phyloP scores from a whole-genome alignment of 768 basidiomycete species.

The Hygrocybe coccinea region DNA sequence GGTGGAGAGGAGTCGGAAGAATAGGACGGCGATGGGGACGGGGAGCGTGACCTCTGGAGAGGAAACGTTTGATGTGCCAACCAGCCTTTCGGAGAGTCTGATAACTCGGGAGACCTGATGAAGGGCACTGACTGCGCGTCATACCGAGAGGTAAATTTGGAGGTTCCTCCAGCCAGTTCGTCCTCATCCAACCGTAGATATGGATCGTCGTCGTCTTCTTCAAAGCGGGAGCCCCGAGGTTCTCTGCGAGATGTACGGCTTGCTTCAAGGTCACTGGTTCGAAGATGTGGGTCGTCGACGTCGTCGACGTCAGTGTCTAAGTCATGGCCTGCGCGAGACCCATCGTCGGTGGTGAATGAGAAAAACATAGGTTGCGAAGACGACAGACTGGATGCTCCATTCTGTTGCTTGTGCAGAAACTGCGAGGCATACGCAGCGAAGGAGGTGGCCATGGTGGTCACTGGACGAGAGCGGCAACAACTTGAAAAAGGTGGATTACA shows the following conservation, averaged over 20 bases:
- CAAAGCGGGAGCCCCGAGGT: slow-evolving; percentile 22
- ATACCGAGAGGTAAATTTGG: slow-evolving; percentile 19
- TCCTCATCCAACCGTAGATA: slow-evolving; percentile 76
- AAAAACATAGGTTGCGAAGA: slow-evolving; percentile 82
- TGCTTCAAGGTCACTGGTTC: slow-evolving; percentile 27
- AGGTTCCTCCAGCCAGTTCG: slow-evolving; percentile 27
- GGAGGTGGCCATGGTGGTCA: slow-evolving; percentile 48
- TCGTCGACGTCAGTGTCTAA: slow-evolving; percentile 59
- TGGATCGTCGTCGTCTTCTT: slow-evolving; percentile 64
- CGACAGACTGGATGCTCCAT: slow-evolving; percentile 46
- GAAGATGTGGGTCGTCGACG: slow-evolving; percentile 71
- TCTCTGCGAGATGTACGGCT: slow-evolving; percentile 28
- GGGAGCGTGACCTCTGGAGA: slow-evolving; percentile 38
- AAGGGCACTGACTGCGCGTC: slow-evolving; percentile 37
- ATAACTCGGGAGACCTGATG: slow-evolving; percentile 31
- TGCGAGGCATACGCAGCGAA: slow-evolving; percentile 82
- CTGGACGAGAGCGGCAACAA: neutral
- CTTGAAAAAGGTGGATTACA: no score
- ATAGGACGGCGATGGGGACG: slow-evolving; percentile 38
- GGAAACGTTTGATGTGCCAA: slow-evolving; percentile 59
- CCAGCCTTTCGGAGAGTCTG: slow-evolving; percentile 52
- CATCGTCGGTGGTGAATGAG: slow-evolving; percentile 78
- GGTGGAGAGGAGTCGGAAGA: slow-evolving; percentile 41
- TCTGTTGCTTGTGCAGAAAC: slow-evolving; percentile 60
- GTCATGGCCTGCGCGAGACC: slow-evolving; percentile 46